phyloP scores from a whole-genome alignment of 2,329 filamentous ascomycete species.

The Pseudogymnoascus sp. region DNA sequence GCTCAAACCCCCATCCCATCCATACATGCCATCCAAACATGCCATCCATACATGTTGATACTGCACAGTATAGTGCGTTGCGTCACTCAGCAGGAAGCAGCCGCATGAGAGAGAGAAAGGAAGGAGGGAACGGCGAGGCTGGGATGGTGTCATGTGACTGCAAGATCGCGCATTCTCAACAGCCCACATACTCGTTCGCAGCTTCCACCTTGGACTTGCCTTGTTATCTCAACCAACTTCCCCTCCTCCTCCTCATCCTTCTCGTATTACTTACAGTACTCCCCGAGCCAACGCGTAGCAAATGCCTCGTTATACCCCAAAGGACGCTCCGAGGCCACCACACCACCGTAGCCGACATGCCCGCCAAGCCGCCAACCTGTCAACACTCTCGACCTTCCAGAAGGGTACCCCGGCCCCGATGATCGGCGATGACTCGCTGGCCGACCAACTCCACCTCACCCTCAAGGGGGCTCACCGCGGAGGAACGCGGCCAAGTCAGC shows the following conservation, averaged over 20 bases:
- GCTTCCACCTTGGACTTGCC: not conserved
- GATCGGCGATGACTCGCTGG: not conserved
- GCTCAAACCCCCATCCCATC: no score
- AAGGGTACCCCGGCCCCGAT: not conserved
- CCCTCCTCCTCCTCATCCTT: not conserved
- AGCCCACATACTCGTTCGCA: not conserved
- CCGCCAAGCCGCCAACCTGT: not conserved
- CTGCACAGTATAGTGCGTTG: not conserved
- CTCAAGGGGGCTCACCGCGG: not conserved
- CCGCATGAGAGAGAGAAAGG: not conserved
- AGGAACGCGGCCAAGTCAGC: not conserved
- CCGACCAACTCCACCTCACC: not conserved
- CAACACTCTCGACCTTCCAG: constrained; percentile 2
- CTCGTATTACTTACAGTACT: not conserved
- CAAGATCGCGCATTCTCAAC: not conserved
- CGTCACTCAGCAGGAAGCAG: not conserved
- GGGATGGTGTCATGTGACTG: not conserved
- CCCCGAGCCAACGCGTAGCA: not conserved
- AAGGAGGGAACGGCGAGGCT: not conserved
- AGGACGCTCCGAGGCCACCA: not conserved
- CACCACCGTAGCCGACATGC: not conserved
- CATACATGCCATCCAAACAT: no score
- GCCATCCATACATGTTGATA: not conserved
- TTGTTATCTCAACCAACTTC: not conserved
- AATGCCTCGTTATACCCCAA: not conserved